phyloP scores from a whole-genome alignment of 805 yeast genomes.

The Yamadazyma nakazawae region DNA sequence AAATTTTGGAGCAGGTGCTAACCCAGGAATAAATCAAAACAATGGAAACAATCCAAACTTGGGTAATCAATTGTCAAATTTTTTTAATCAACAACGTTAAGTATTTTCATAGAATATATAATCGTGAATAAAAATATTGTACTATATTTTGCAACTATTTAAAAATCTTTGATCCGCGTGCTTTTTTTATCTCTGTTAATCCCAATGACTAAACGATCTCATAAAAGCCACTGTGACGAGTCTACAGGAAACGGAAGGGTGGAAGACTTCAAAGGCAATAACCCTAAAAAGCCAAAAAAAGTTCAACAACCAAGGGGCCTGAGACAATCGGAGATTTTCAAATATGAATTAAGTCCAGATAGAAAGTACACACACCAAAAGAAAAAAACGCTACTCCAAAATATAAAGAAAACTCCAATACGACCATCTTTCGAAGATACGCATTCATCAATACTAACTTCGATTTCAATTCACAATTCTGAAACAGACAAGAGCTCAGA shows the following conservation, averaged over 20 bases:
- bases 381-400: neutral
- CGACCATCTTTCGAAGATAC: neutral
- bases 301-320: neutral
- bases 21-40: slow-evolving; percentile 6
- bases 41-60: slow-evolving; percentile 25
- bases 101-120: neutral
- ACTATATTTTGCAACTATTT: neutral
- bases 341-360: neutral
- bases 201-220: neutral
- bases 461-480: neutral
- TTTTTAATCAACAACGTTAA: slow-evolving; percentile 19
- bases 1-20: neutral
- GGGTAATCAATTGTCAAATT: slow-evolving; percentile 38
- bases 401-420: neutral
- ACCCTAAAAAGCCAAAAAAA: neutral
- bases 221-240: neutral
- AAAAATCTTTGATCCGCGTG: neutral
- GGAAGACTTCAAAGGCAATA: neutral
- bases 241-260: neutral
- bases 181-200: neutral
- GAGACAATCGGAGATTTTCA: neutral
- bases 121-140: neutral
- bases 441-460: neutral
- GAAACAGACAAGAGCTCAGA: neutral
- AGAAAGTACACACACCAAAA: neutral